Conservation (phyloP, 2,329 filamentous ascomycete genomes). For the Aureobasidium musti region DNA sequence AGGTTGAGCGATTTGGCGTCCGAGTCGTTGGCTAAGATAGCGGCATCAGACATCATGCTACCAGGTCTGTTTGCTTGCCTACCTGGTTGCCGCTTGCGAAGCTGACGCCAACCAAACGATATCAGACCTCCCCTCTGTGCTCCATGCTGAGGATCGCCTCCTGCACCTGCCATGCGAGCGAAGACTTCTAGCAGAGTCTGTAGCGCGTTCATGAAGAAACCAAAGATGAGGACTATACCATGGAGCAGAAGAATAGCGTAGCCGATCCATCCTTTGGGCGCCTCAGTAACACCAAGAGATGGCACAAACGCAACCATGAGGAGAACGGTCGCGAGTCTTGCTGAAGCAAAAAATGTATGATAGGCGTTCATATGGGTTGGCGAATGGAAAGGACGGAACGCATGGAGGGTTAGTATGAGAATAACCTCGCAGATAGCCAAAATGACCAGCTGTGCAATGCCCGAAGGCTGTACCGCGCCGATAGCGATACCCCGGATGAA, state of each 20-base stretch:
- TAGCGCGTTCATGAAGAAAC: constrained; percentile 88
- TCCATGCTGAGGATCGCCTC: constrained; percentile 60
- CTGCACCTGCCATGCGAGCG: constrained; percentile 79
- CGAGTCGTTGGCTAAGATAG: constrained; percentile 72
- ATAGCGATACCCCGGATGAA: constrained; percentile 86
- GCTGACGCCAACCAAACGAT: constrained; percentile 81
- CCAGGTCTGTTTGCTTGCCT: constrained; percentile 63
- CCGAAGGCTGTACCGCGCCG: constrained; percentile 87
- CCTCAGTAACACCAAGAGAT: constrained; percentile 73
- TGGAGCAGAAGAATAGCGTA: constrained; percentile 89
- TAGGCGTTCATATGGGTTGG: constrained; percentile 98
- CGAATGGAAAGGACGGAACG: constrained; percentile 85
- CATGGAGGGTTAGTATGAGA: constrained; percentile 79
- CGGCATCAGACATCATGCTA: constrained; percentile 79
- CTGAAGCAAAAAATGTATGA: constrained; percentile 77
- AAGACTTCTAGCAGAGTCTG: constrained; percentile 89
- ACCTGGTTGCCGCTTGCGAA: constrained; percentile 64
- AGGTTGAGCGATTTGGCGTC: constrained; percentile 62
- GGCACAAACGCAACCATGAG: constrained; percentile 72
- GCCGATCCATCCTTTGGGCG: constrained; percentile 89
- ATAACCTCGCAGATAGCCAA: constrained; percentile 94
- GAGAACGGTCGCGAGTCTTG: constrained; percentile 68
- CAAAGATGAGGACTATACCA: constrained; percentile 79
- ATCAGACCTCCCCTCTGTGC: constrained; percentile 65
- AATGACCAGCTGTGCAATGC: constrained; percentile 88